A percentile compares a stretch with the other conserved stretches of the same genome.
Conservation (phyloP, 1,284 basidiomycete genomes). For the Schizophyllum commune region DNA sequence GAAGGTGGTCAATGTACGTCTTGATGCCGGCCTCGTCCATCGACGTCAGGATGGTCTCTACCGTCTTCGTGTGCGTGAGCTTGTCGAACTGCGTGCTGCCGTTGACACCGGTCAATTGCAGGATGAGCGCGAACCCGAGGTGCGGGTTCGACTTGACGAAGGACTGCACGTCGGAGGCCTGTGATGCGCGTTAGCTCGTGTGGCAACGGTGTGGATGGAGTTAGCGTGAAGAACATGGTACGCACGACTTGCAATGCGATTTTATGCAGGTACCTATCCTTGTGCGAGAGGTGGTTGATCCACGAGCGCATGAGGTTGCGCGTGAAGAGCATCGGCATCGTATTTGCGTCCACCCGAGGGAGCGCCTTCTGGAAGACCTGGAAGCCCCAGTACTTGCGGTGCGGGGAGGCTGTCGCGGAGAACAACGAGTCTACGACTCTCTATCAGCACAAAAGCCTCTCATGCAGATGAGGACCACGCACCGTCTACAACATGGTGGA, state of each 20-base stretch:
- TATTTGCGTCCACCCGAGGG: conserved; percentile 54
- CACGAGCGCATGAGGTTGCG: conserved; percentile 95
- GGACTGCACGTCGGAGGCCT: conserved; percentile 72
- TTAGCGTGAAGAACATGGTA: conserved; percentile 8
- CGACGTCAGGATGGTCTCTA: conserved; percentile 77
- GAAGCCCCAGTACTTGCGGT: conserved; percentile 96
- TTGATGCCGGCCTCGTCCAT: conserved; percentile 75
- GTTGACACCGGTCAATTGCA: conserved; percentile 82
- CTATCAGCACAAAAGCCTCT: too few relatives aligned
- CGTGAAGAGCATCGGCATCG: conserved; percentile 85
- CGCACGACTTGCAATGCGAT: conserved; percentile 75
- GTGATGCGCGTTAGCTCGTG: conserved; percentile 4
- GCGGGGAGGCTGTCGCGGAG: conserved; percentile 73
- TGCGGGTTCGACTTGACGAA: conserved; percentile 74
- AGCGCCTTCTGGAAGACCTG: conserved; percentile 83
- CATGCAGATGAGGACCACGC: too few relatives aligned
- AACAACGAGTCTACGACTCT: conserved; percentile 73
- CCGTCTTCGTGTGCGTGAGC: conserved; percentile 88
- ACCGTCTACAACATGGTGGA: conserved; percentile 88
- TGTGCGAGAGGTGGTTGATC: conserved; percentile 90
- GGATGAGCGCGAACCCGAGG: conserved; percentile 78
- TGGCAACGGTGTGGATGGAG: neutral
- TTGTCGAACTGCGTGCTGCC: conserved; percentile 88
- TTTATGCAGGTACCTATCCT: conserved; percentile 86
- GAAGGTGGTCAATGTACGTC: conserved; percentile 70